Evolutionary conservation across 1,284 basidiomycete species (phyloP), one percentile per base, ranked within the genome.

Genomic region (Wallemia mellicola): DNA sequence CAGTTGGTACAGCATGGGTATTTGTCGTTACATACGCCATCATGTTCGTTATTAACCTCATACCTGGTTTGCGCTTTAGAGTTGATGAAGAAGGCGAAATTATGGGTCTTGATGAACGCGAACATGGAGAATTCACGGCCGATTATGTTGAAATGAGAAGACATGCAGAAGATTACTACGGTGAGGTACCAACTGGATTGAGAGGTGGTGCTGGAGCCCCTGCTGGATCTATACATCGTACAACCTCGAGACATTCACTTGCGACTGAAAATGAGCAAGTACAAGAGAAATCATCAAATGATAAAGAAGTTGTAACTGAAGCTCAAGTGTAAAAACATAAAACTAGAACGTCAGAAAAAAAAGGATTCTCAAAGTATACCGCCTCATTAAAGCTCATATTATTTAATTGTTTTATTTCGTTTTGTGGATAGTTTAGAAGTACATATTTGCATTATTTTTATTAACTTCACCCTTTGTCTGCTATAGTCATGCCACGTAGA

Each of bases 81-180:
- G 77, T 79, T 24, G 76, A 77, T 19, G 78, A 79, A 30, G 80
- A 85, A 67, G 83, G 79, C 28, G 86, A 94, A 73, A 77, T 76
- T 60, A 75, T 86, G 59, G 88, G 88, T 58, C 82, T 92, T 77
- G 88, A 95, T 69, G 85, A 68, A 62, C 68, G 67, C 58, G 68
- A 71, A 63, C 67, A 84, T 66, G 77, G 79, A 28, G 82, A 88
- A 75, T 57, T 57, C n/a, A 27, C 55, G 3, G 55, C 55, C 2
- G 55, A 57, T 28, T 57, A 57, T 25, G 55, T 57, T 24, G 55
- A 57, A 28, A 26, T 57, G 55, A 26, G 55, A 26, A 26, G 55
- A 28, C 55, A 57, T 24, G 55, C 55, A 11, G 55, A 57, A 24
- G 55, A 57, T 28, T 28, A 57, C 25, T 57, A 57, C 24, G 55